Evolutionary conservation across 140 eudicot genomes (phyloP).

Genomic region (Ambrosia hybrid): DNA sequence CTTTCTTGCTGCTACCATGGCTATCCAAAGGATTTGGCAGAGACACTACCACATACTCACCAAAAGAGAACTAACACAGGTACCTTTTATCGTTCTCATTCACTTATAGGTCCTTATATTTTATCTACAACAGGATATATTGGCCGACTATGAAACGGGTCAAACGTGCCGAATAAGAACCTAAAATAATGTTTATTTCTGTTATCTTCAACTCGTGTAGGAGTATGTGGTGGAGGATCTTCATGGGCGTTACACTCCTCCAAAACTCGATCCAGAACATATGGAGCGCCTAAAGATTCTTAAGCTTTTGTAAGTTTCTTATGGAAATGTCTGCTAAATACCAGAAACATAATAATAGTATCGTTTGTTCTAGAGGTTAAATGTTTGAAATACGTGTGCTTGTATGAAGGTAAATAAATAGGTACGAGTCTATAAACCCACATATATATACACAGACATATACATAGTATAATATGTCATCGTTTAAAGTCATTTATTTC

Average conservation of each 20-base stretch:
- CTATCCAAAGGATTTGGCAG: slow-evolving; percentile 84
- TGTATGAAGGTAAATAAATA: slow-evolving; percentile 6
- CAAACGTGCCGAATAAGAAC: too few relatives aligned
- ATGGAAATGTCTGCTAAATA: background rate
- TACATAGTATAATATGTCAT: slow-evolving; percentile 10
- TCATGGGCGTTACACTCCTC: slow-evolving; percentile 68
- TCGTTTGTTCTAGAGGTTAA: slow-evolving; percentile 3
- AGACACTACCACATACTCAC: slow-evolving; percentile 89
- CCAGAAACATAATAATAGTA: background rate
- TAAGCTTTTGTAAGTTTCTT: slow-evolving; percentile 48
- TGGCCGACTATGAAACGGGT: background rate
- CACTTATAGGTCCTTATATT: background rate
- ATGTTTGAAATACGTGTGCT: background rate
- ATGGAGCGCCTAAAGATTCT: slow-evolving; percentile 66
- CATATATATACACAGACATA: too few relatives aligned
- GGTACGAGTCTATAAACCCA: slow-evolving; percentile 4
- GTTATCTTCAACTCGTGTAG: slow-evolving; percentile 24
- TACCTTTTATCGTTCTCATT: slow-evolving; percentile 11
- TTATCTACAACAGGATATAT: background rate
- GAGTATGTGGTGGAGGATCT: slow-evolving; percentile 85
- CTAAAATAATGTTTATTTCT: too few relatives aligned
- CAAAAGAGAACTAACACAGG: slow-evolving; percentile 83
- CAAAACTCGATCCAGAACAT: slow-evolving; percentile 63
- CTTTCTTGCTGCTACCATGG: slow-evolving; percentile 85
- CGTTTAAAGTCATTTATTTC: background rate